A percentile compares a stretch with the other conserved stretches of the same genome.
Evolutionary conservation across 768 basidiomycete species (phyloP).

Genomic region (Auricularia auricula-judae): DNA sequence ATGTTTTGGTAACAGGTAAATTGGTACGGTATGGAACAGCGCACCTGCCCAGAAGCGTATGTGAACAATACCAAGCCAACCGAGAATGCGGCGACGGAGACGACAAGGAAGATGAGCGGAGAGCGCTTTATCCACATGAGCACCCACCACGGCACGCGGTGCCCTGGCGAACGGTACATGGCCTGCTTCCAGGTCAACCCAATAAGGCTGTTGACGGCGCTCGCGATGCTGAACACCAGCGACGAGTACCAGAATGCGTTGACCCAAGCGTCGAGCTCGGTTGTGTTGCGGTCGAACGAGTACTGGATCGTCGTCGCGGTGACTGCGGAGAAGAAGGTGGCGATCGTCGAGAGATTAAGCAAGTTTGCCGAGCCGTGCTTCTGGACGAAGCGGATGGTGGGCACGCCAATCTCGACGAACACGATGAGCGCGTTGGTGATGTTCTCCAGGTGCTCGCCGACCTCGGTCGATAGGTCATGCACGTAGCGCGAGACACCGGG

Average conservation of each 20-base stretch:
- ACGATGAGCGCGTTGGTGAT: constrained; percentile 57
- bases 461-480: constrained; percentile 25
- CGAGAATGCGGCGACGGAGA: constrained; percentile 77
- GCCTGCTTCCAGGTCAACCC: constrained; percentile 74
- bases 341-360: constrained; percentile 63
- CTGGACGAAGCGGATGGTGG: constrained; percentile 66
- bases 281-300: constrained; percentile 37
- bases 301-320: constrained; percentile 41
- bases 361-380: constrained; percentile 61
- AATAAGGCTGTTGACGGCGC: constrained; percentile 67
- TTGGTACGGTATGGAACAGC: too few species aligned
- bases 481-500: constrained; percentile 65
- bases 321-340: constrained; percentile 49
- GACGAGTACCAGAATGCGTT: constrained; percentile 70
- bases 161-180: constrained; percentile 70
- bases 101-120: constrained; percentile 70
- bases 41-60: constrained; percentile 41
- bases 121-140: constrained; percentile 81
- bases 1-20: too few species aligned
- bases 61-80: constrained; percentile 67
- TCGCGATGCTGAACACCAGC: constrained; percentile 65
- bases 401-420: constrained; percentile 72
- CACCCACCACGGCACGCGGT: constrained; percentile 75
- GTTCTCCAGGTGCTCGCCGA: constrained; percentile 56
- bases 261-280: constrained; percentile 36